Evolutionary conservation across 2,329 filamentous ascomycete species (phyloP), one percentile per base, ranked within the genome.

Genomic region (Cladophialophora carrionii): DNA sequence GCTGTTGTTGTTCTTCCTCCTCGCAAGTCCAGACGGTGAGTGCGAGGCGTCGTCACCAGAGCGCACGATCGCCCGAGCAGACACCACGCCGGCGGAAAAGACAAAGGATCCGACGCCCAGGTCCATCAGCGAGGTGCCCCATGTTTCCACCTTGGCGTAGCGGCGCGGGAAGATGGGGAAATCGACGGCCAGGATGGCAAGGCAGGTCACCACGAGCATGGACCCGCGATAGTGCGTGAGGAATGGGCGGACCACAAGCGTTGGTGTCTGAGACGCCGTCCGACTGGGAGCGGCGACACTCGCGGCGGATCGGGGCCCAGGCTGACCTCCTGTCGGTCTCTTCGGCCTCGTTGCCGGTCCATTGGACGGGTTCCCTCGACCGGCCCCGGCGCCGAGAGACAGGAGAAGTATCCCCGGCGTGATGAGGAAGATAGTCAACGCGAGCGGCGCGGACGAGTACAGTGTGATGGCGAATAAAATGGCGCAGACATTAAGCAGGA

Each of bases 111-210:
- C 95, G 55, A 99, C 95, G 56, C 95, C 95, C 73, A 98, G 83
- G 76, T 99, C 95, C 95, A 99, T 99, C 67, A 99, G 81, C n/a
- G 94, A 98, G 1, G 94, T 97, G 61, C 95, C 95, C 92, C 95
- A 99, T n/a, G 91, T 97, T 78, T 99, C 95, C 2, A 96, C 95
- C 80, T 99, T 99, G 63, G 92, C 95, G 76, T 98, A 98, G 34
- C 95, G 89, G 31, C 95, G 87, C 2, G 95, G 95, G 73, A 99
- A 99, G 65, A 97, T 83, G 20, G 84, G 87, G 76, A 99, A 99
- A 78, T 99, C 95, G 58, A 99, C 95, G 17, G 95, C 95, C n/a
- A 99, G 84, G 71, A 99, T 98, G 59, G 92, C 91, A 53, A 95
- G 80, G 74, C 91, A 96, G 7, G 95, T 99, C 70, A 90, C 84